Conservation (phyloP, 805 yeast genomes). For the Cyberlindnera veronae region DNA sequence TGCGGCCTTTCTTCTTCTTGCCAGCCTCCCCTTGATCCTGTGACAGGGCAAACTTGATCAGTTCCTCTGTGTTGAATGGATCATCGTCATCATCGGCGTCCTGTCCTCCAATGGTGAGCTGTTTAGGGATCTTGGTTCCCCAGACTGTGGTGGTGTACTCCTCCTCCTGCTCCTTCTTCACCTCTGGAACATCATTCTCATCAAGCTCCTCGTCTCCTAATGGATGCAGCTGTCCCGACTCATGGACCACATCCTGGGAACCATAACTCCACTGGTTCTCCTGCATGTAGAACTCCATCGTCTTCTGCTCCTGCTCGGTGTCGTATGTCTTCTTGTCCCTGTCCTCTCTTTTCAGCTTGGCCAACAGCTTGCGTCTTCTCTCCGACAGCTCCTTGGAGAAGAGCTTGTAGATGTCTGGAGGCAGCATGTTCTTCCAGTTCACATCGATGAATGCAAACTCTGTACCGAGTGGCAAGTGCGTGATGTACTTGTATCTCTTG, state of each 20-base stretch:
- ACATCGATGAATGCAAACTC: conserved; percentile 81
- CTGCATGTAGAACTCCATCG: conserved; percentile 53
- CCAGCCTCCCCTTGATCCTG: not conserved
- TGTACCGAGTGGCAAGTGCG: conserved; percentile 83
- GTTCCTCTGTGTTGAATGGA: conserved; percentile 21
- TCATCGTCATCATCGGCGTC: conserved; percentile 29
- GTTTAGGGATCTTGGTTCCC: conserved; percentile 54
- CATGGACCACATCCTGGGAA: not conserved
- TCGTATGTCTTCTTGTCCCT: conserved; percentile 53
- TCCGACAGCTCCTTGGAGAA: conserved; percentile 56
- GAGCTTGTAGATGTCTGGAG: conserved; percentile 39
- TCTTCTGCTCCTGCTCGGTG: conserved; percentile 52
- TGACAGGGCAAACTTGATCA: conserved; percentile 12
- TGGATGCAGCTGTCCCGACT: conserved; percentile 27
- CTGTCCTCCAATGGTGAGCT: conserved; percentile 30
- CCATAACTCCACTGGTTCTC: conserved; percentile 41
- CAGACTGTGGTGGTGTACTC: conserved; percentile 58
- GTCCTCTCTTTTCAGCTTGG: conserved; percentile 58
- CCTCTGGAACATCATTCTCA: conserved; percentile 6
- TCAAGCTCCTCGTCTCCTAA: conserved; percentile 19
- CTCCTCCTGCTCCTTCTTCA: conserved; percentile 3
- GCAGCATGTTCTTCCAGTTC: conserved; percentile 61
- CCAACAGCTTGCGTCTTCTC: conserved; percentile 48
- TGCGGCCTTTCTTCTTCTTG: conserved; percentile 20
- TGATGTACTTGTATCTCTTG: conserved; percentile 66